Evolutionary conservation across 2,329 filamentous ascomycete species (phyloP), one percentile per base, ranked within the genome.

Genomic region (Metarhizium sp.): DNA sequence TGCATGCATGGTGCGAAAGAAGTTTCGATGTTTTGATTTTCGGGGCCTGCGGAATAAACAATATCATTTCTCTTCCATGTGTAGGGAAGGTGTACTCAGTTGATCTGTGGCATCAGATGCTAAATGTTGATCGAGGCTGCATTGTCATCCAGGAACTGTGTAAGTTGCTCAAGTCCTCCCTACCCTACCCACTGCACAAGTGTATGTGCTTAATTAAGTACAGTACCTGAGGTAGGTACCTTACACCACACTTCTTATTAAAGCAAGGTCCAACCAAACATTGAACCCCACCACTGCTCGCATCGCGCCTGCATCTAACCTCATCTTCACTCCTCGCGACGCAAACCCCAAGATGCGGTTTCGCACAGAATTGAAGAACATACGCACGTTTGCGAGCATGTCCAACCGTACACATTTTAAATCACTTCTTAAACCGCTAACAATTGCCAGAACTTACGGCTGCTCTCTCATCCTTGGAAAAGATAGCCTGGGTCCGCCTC

Each of bases 401-500:
- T 59, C 34, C 7, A 36, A 47, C 32, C 50, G 29, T 34, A 32
- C 36, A 34, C 50, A 34, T 29, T 34, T 45, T 20, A 34, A 46
- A 18, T 25, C 51, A 51, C 51, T 47, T 57, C 52, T 13, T 53
- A 30, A 20, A 32, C 20, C 34, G 32, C 45, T 50, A 51, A 46
- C 30, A 7, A 45, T 34, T 16, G n/a, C 16, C 60, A 86, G 84
- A 86, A 66, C 78, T 87, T 60, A 81, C 81, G 2, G 80, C 81
- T 11, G 84, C 84, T 14, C 75, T 87, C 58, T 81, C 78, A 56
- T 81, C 83, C 2, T 74, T 87, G 36, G 90, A 91, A 61, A 91
- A 92, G 71, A 86, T 95, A 59, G 90, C 89, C 49, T 96, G 92
- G 91, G 79, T 96, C 60, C 88, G 91, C 61, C 82, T 99, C 38